Conservation (phyloP, 371 early-diverging fungal species). For the Globomyces sp. region DNA sequence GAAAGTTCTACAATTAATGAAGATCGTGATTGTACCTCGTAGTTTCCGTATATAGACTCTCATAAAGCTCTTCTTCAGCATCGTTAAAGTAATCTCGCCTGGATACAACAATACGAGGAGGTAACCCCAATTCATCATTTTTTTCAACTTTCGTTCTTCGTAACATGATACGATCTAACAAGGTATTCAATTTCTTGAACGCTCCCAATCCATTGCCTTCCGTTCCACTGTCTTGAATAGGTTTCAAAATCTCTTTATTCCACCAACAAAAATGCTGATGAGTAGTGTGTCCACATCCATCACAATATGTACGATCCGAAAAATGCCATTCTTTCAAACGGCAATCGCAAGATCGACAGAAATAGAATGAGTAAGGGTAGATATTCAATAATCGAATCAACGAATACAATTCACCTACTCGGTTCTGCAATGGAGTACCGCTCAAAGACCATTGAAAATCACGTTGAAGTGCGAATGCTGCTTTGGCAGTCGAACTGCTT, state of each 20-base stretch:
- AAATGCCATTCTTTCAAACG: slow-evolving; percentile 81
- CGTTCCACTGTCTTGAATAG: slow-evolving; percentile 81
- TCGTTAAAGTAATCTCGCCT: slow-evolving; percentile 84
- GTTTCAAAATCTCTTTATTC: slow-evolving; percentile 92
- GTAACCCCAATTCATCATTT: slow-evolving; percentile 89
- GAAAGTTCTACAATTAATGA: slow-evolving; percentile 4
- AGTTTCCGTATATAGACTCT: slow-evolving; percentile 76
- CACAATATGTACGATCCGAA: slow-evolving; percentile 61
- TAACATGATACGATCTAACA: slow-evolving; percentile 91
- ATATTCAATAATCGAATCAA: slow-evolving; percentile 79
- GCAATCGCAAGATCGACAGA: slow-evolving; percentile 84
- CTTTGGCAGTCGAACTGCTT: slow-evolving; percentile 81
- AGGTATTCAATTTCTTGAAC: slow-evolving; percentile 69
- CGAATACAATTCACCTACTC: slow-evolving; percentile 89
- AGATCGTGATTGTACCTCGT: slow-evolving; percentile 46
- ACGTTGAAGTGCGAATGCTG: slow-evolving; percentile 76
- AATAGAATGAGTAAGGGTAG: slow-evolving; percentile 64
- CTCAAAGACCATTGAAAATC: slow-evolving; percentile 85
- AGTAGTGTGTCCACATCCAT: slow-evolving; percentile 67
- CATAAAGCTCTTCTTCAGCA: slow-evolving; percentile 93
- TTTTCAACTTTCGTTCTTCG: slow-evolving; percentile 90
- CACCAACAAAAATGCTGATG: slow-evolving; percentile 89
- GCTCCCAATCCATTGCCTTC: slow-evolving; percentile 66
- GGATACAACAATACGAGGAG: slow-evolving; percentile 79
- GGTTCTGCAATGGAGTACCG: slow-evolving; percentile 98